Evolutionary conservation across 2,329 filamentous ascomycete species (phyloP).

Genomic region (Colletotrichum orchidophilum): DNA sequence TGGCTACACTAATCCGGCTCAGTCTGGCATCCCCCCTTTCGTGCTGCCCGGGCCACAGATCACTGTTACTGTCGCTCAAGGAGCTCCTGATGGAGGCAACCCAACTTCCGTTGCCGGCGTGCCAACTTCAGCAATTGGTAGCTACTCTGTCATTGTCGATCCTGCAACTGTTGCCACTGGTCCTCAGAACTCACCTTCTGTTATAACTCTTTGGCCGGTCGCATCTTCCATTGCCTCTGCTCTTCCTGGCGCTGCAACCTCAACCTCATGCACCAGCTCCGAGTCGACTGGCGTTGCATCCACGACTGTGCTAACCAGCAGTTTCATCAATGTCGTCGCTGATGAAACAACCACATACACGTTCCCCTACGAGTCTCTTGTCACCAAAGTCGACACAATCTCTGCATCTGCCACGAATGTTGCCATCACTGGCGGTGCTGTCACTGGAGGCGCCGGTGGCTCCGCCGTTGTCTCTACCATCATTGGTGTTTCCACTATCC

Average conservation of each 20-base stretch:
- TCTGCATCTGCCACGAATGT: not conserved
- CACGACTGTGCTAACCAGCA: conserved; percentile 45
- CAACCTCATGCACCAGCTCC: conserved; percentile 14
- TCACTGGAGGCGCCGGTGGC: conserved; percentile 38
- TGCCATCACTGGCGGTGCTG: not conserved
- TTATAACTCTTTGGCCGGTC: conserved; percentile 21
- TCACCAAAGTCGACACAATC: conserved; percentile 15
- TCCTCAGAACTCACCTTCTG: not conserved
- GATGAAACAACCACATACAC: conserved; percentile 52
- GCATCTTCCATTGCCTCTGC: not conserved
- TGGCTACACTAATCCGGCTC: conserved; percentile 12
- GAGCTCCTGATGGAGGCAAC: not conserved
- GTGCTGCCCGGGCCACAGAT: not conserved
- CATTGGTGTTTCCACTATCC: not conserved
- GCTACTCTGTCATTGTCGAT: not conserved
- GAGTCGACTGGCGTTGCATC: not conserved
- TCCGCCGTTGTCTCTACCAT: not conserved
- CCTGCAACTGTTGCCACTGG: not conserved
- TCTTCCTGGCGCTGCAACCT: not conserved
- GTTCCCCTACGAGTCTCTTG: conserved; percentile 32
- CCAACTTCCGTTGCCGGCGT: not conserved
- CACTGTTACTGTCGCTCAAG: not conserved
- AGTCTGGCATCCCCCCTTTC: not conserved
- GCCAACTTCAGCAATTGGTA: not conserved
- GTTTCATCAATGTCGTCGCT: conserved; percentile 50